These are phyloP conservation scores for Heimioporus sp. DNA, from an alignment of 768 basidiomycete genomes.

Conservation along the genomic window DNA sequence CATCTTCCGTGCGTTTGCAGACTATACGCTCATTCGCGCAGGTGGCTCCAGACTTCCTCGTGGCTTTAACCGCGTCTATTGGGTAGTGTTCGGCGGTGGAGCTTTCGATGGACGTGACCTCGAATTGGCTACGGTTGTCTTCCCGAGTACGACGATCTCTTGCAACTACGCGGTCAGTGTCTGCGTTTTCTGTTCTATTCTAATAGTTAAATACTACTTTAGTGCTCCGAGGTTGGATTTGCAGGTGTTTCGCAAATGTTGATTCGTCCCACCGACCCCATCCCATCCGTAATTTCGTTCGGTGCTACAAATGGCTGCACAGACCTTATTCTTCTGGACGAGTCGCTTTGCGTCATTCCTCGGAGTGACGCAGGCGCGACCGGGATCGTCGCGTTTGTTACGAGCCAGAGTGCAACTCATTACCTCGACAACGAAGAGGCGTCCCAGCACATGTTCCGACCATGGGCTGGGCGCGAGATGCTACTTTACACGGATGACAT, in stretches of 20 bases:
- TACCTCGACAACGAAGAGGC: conserved; percentile 27
- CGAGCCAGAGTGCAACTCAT: conserved; percentile 26
- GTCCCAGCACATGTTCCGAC: conserved; percentile 28
- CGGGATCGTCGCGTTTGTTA: conserved; percentile 27
- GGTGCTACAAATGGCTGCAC: conserved; percentile 27
- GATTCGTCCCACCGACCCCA: conserved; percentile 21
- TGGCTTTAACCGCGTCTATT: conserved; percentile 29
- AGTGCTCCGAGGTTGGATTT: conserved; percentile 31
- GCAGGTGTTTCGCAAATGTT: conserved; percentile 32
- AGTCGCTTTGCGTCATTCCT: conserved; percentile 21
- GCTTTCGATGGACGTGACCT: conserved; percentile 24
- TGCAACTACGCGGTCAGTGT: conserved; percentile 30
- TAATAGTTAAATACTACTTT: background rate
- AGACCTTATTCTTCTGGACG: conserved; percentile 28
- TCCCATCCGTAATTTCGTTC: conserved; percentile 27
- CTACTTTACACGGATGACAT: conserved; percentile 31
- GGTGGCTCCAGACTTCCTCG: conserved; percentile 13
- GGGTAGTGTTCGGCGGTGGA: conserved; percentile 33
- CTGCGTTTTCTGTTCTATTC: background rate
- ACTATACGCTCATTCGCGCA: conserved; percentile 23
- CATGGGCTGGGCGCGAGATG: conserved; percentile 19
- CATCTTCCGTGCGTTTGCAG: conserved; percentile 29
- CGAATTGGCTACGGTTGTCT: conserved; percentile 22
- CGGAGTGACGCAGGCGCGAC: conserved; percentile 19
- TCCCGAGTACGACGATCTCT: conserved; percentile 26